Evolutionary conservation across 805 yeast genomes (phyloP).

Genomic region (Candida krabiensis): DNA sequence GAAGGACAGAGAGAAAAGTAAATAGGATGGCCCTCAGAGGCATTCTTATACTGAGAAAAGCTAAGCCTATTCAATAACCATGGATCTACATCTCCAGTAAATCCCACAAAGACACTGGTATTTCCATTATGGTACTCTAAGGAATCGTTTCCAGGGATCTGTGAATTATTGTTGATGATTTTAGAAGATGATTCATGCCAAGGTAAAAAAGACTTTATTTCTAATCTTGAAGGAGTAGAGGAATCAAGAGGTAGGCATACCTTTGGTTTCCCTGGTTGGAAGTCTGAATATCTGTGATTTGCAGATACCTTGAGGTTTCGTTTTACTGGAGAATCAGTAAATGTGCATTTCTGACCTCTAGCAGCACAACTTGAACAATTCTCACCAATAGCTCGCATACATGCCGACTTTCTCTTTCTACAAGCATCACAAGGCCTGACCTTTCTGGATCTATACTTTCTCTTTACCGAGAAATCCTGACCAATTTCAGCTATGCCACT

Average conservation of each 20-base stretch:
- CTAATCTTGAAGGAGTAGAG: no score
- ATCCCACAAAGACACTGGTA: constrained; percentile 10
- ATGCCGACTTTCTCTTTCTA: constrained; percentile 7
- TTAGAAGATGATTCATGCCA: background rate
- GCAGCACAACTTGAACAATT: constrained; percentile 4
- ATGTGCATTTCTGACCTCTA: constrained; percentile 5
- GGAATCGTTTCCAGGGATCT: background rate
- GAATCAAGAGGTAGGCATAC: no score
- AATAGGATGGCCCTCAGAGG: constrained; percentile 2
- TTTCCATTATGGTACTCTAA: constrained; percentile 10
- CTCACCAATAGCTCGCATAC: constrained; percentile 4
- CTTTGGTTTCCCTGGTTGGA: no score
- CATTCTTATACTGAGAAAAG: constrained; percentile 3
- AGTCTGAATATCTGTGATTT: no score
- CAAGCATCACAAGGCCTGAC: constrained; percentile 9
- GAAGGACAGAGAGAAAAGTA: constrained; percentile 10
- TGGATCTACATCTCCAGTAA: constrained; percentile 12
- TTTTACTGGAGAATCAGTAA: constrained; percentile 5
- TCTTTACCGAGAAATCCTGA: background rate
- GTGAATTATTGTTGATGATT: background rate
- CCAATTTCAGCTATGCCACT: no score
- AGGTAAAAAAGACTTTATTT: constrained; percentile 6
- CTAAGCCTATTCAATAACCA: constrained; percentile 6
- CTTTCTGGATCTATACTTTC: constrained; percentile 9
- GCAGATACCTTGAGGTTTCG: background rate